Percentiles rank a stretch among this genome's conserved stretches.
phyloP scores from a whole-genome alignment of 345 rosid genomes.

The Limnanthes douglasii region DNA sequence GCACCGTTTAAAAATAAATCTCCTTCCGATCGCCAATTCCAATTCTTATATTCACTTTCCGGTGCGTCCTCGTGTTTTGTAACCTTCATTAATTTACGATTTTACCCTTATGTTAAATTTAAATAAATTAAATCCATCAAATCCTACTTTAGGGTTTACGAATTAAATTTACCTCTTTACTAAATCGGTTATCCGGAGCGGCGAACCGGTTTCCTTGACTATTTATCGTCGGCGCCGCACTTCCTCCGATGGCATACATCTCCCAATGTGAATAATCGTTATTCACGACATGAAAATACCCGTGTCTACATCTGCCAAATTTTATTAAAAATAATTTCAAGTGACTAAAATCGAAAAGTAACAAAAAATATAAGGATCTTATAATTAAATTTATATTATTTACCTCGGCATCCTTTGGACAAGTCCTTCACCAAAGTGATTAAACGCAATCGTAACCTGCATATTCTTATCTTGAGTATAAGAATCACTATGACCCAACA shows the following conservation, averaged over 20 bases:
- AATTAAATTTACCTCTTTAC: constrained; percentile 44
- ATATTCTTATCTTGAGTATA: constrained; percentile 57
- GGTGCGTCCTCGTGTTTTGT: constrained; percentile 77
- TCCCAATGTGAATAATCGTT: constrained; percentile 89
- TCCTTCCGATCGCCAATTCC: constrained; percentile 85
- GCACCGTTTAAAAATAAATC: constrained; percentile 64
- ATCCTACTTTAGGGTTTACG: constrained; percentile 1
- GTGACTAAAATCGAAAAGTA: constrained; percentile 12
- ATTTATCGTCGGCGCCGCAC: constrained; percentile 71
- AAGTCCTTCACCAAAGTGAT: constrained; percentile 82
- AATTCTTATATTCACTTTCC: constrained; percentile 37
- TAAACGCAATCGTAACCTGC: constrained; percentile 80
- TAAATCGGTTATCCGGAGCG: constrained; percentile 36
- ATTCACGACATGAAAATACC: constrained; percentile 89
- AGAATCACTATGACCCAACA: constrained; percentile 61
- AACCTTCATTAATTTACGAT: constrained; percentile 18
- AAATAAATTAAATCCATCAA: background rate
- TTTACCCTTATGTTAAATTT: background rate
- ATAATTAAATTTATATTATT: background rate
- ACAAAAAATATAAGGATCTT: background rate
- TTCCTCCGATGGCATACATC: constrained; percentile 86
- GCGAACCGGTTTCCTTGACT: constrained; percentile 72
- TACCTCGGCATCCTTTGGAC: constrained; percentile 86
- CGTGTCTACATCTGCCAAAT: constrained; percentile 50
- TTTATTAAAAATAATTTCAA: background rate